These are phyloP conservation scores for Pugionium dolabratum DNA, from an alignment of 345 rosid species.

Conservation along the genomic window DNA sequence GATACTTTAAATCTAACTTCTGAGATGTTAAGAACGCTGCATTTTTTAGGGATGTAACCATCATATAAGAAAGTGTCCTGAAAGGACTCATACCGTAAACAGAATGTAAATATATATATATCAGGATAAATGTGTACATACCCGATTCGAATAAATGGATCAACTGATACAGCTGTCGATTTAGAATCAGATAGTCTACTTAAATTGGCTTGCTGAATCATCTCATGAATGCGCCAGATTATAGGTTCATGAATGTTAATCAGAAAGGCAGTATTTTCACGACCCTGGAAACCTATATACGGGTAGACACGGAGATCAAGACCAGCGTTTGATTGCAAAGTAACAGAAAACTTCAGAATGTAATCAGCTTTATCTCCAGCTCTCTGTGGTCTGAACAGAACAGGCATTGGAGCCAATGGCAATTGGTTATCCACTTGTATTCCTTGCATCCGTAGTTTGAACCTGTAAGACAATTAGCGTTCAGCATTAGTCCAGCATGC, in stretches of 20 bases:
- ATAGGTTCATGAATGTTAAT: conserved; percentile 94
- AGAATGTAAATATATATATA: conserved; percentile 1
- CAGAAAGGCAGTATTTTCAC: conserved; percentile 80
- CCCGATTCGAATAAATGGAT: conserved; percentile 96
- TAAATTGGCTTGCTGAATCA: conserved; percentile 84
- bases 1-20: conserved; percentile 92
- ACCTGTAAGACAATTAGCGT: conserved; percentile 49
- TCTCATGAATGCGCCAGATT: conserved; percentile 99
- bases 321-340: conserved; percentile 79
- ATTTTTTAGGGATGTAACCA: conserved; percentile 35
- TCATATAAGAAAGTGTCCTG: conserved; percentile 8
- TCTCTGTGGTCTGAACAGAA: conserved; percentile 94
- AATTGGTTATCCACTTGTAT: conserved; percentile 96
- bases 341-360: conserved; percentile 77
- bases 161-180: conserved; percentile 90
- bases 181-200: conserved; percentile 62
- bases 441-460: conserved; percentile 77
- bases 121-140: conserved; percentile 32
- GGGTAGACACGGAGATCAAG: conserved; percentile 83
- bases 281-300: conserved; percentile 87
- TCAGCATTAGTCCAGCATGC: conserved; percentile 5
- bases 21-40: conserved; percentile 82
- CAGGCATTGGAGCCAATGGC: conserved; percentile 93
- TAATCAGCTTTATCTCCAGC: conserved; percentile 62
- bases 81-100: conserved; percentile 7